A percentile compares a stretch with the other conserved stretches of the same genome.
Evolutionary conservation across 345 rosid species (phyloP).

Genomic region (Populus euphratica): DNA sequence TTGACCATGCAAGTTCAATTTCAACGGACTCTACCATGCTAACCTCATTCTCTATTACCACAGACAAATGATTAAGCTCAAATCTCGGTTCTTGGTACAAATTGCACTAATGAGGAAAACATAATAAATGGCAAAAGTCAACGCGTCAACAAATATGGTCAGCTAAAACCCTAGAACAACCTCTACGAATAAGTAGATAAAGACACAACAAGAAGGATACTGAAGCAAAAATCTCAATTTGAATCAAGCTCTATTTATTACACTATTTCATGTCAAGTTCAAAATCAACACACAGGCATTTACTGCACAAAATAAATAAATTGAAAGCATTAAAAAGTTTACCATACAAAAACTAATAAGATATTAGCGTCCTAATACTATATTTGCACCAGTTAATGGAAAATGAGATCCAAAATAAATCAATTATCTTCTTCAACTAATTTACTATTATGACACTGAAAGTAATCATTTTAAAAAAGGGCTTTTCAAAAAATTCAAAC

Average conservation of each 20-base stretch:
- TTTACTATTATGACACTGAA: neutral
- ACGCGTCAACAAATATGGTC: neutral
- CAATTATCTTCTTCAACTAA: neutral
- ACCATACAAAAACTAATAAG: neutral
- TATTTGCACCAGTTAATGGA: neutral
- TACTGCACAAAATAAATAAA: neutral
- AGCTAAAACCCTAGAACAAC: neutral
- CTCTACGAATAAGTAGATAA: neutral
- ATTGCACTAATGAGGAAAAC: neutral
- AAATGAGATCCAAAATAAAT: neutral
- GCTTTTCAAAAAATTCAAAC: neutral
- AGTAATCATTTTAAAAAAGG: neutral
- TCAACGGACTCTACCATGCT: conserved; percentile 1
- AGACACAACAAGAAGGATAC: neutral
- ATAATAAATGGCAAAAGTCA: neutral
- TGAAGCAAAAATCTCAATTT: neutral
- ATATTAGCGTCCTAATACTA: neutral
- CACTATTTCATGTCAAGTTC: neutral
- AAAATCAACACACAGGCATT: neutral
- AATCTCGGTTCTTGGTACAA: neutral
- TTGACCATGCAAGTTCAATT: neutral
- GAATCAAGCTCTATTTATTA: neutral
- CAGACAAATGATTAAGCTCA: neutral
- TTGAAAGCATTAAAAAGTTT: neutral
- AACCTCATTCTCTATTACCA: neutral